These are phyloP conservation scores for Cardamine chenopodiifolia DNA, from an alignment of 345 rosid genomes.

Conservation along the genomic window DNA sequence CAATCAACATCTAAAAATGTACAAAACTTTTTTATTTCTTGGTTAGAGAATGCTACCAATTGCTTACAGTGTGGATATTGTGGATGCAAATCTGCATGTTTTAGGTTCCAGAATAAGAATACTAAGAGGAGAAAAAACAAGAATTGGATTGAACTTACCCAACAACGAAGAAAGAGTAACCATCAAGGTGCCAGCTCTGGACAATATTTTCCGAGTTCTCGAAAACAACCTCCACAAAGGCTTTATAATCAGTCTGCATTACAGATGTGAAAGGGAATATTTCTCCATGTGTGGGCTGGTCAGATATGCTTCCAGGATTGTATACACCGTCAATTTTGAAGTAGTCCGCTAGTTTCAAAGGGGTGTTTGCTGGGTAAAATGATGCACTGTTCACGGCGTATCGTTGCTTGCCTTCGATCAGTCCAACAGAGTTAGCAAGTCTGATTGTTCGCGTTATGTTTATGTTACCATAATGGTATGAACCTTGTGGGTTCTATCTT, in stretches of 20 bases:
- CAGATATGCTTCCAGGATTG: constrained; percentile 61
- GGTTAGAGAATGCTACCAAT: neutral
- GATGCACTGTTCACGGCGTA: constrained; percentile 83
- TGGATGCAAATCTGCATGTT: neutral
- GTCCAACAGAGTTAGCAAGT: constrained; percentile 72
- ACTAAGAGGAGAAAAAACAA: neutral
- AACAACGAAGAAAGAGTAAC: constrained; percentile 71
- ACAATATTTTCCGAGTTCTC: constrained; percentile 62
- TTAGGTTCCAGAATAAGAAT: neutral
- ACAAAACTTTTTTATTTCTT: neutral
- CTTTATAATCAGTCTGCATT: constrained; percentile 57
- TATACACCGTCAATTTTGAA: constrained; percentile 78
- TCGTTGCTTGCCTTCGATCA: constrained; percentile 73
- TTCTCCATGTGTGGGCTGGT: constrained; percentile 56
- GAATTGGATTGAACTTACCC: constrained; percentile 55
- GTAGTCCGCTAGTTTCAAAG: constrained; percentile 82
- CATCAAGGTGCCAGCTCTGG: constrained; percentile 77
- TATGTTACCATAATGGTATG: constrained; percentile 85
- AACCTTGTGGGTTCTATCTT: constrained; percentile 92
- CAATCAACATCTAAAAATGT: neutral
- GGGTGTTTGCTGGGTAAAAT: constrained; percentile 67
- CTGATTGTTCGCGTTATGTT: constrained; percentile 59
- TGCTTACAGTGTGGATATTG: neutral
- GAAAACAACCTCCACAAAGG: constrained; percentile 74
- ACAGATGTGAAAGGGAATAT: constrained; percentile 72